phyloP scores from a whole-genome alignment of 2,329 filamentous ascomycete species.

The Botrytis galanthina region DNA sequence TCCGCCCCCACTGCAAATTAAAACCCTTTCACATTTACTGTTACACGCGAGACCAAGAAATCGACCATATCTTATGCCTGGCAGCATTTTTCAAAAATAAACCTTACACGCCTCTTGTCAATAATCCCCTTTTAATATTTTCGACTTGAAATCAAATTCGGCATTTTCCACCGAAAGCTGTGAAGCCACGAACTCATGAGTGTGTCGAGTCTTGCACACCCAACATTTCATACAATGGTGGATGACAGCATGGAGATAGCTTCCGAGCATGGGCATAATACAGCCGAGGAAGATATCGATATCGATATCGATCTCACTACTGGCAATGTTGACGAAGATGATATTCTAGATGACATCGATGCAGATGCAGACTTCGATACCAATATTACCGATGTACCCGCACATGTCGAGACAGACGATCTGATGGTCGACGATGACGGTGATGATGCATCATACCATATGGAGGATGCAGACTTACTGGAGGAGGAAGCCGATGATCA shows the following conservation, averaged over 20 bases:
- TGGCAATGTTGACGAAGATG: slow-evolving; percentile 50
- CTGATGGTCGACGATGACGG: slow-evolving; percentile 45
- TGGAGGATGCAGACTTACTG: slow-evolving; percentile 37
- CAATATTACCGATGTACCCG: slow-evolving; percentile 13
- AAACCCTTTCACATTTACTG: slow-evolving; percentile 11
- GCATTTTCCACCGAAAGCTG: not conserved
- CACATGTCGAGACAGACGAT: slow-evolving; percentile 43
- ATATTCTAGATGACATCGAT: slow-evolving; percentile 53
- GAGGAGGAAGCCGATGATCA: slow-evolving; percentile 31
- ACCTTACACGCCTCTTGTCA: not conserved
- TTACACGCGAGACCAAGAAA: slow-evolving; percentile 8
- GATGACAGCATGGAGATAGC: slow-evolving; percentile 56
- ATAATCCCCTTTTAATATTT: not conserved
- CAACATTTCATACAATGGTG: slow-evolving; percentile 31
- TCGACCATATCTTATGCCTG: not conserved
- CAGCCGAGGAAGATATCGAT: slow-evolving; percentile 51
- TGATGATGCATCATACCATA: slow-evolving; percentile 42
- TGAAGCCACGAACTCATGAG: slow-evolving; percentile 14
- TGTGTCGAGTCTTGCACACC: slow-evolving; percentile 13
- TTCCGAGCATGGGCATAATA: slow-evolving; percentile 43
- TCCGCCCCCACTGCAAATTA: not conserved
- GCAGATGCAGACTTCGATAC: slow-evolving; percentile 38
- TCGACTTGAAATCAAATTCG: not conserved
- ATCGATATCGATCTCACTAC: slow-evolving; percentile 57
- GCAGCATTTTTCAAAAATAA: not conserved